Conservation (phyloP, 2,329 filamentous ascomycete species). For the Dendryphion nanum region DNA sequence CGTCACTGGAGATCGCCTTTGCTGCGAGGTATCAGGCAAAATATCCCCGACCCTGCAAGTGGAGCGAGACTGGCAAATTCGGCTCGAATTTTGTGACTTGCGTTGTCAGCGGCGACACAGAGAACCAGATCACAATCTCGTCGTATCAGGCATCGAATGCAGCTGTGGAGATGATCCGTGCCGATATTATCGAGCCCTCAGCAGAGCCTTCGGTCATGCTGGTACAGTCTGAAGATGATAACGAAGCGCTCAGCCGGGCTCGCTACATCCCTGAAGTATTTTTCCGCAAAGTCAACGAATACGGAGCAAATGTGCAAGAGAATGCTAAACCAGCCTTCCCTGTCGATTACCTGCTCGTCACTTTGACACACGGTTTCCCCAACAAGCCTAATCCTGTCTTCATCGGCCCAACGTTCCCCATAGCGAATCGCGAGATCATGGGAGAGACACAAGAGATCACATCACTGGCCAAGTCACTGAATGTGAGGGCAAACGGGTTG, state of each 20-base stretch:
- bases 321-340: slow-evolving; percentile 96
- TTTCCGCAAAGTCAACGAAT: slow-evolving; percentile 93
- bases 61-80: slow-evolving; percentile 92
- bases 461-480: slow-evolving; percentile 65
- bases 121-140: slow-evolving; percentile 83
- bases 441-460: slow-evolving; percentile 81
- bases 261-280: slow-evolving; percentile 98
- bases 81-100: slow-evolving; percentile 98
- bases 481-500: slow-evolving; percentile 52
- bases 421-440: slow-evolving; percentile 86
- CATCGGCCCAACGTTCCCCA: slow-evolving; percentile 70
- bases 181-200: slow-evolving; percentile 92
- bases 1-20: slow-evolving; percentile 88
- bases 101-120: slow-evolving; percentile 87
- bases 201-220: slow-evolving; percentile 93
- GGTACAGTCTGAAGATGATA: slow-evolving; percentile 87
- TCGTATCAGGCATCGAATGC: slow-evolving; percentile 95
- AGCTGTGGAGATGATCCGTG: slow-evolving; percentile 93
- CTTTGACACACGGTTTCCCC: slow-evolving; percentile 94
- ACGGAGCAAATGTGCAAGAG: slow-evolving; percentile 92
- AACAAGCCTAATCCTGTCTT: slow-evolving; percentile 76
- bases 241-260: slow-evolving; percentile 66
- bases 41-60: slow-evolving; percentile 88
- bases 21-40: slow-evolving; percentile 83
- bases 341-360: slow-evolving; percentile 93